Base-by-base conservation (phyloP, 495 filamentous ascomycete species). In the Lasiosphaeria hispida region DNA sequence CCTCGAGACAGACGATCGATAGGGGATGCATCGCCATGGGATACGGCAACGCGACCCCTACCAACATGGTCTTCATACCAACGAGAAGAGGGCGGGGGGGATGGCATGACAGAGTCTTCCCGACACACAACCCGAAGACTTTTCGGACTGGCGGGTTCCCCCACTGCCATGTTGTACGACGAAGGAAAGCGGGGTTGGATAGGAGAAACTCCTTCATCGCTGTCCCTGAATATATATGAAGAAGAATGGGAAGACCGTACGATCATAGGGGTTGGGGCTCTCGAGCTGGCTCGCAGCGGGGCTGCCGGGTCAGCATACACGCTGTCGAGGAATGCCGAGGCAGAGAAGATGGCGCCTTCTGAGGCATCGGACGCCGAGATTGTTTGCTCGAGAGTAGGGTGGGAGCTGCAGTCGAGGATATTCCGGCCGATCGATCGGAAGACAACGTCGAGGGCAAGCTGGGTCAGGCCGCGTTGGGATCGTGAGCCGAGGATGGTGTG, bases 401-500 rank as follows among this genome's bases (percentile, higher is more conserved):
- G 79, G 19, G 83, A 82, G 23, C 75, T 77, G 43, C 75, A 78
- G 55, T 88, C 82, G 52, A 89, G 83, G 30, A 91, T 79, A 39
- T 85, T 86, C 13, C 79, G 73, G 19, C 80, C 81, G 40, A 95
- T 78, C 10, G 88, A 92, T 48, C 85, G 85, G 75, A 93, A 97
- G 41, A 97, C 81, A 17, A 96, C 80, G 63, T 97, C 92, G 18
- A 97, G 85, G 7, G 90, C 83, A 67, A 98, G 86, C 68, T 98
- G 94, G 3, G 89, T 96, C 49, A 98, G 75, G 57, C 94, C 94
- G 49, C 91, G 87, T 70, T 96, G 88, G 11, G 82, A 83, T 61
- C 86, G 87, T 14, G 89, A 92, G 50, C 94, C 94, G 10, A 98
- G 82, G 63, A 97, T 96, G n/a, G 94, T 98, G 69, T 98, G 91